A percentile compares a stretch with the other conserved stretches of the same genome.
Conservation (phyloP, 2,329 filamentous ascomycete genomes). For the Aspergillus calidoustus region DNA sequence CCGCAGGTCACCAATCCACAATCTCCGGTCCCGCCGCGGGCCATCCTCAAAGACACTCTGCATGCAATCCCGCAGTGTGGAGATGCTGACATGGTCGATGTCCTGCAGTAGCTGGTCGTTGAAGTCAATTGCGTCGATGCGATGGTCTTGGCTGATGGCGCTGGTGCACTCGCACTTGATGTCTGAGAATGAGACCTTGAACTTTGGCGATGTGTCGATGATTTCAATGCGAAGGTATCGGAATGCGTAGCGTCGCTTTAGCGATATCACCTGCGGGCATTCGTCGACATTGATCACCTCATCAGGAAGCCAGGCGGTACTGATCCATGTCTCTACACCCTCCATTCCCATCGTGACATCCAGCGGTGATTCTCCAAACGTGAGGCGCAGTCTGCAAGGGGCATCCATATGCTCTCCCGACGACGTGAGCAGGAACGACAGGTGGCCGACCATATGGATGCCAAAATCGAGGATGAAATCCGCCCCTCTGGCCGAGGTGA, state of each 20-base stretch:
- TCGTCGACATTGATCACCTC: conserved; percentile 8
- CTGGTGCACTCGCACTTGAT: no score
- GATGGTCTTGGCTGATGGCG: no score
- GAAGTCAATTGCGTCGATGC: no score
- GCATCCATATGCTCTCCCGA: conserved; percentile 7
- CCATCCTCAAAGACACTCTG: conserved; percentile 10
- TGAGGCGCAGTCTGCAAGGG: conserved; percentile 2
- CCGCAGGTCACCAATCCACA: conserved; percentile 8
- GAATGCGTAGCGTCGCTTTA: conserved; percentile 4
- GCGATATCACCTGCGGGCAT: not conserved
- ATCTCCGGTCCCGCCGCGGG: not conserved
- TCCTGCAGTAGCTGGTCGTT: not conserved
- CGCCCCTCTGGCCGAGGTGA: conserved; percentile 4
- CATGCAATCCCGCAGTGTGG: conserved; percentile 10
- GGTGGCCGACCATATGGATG: conserved; percentile 5
- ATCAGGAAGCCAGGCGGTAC: conserved; percentile 7
- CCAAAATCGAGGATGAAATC: conserved; percentile 6
- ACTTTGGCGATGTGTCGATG: conserved; percentile 6
- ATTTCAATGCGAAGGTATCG: conserved; percentile 1
- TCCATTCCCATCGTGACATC: conserved; percentile 11
- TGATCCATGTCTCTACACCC: conserved; percentile 4
- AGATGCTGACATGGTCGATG: conserved; percentile 11
- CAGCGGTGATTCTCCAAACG: conserved; percentile 5
- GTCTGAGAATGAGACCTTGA: not conserved
- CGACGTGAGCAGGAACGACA: not conserved